phyloP scores from a whole-genome alignment of 75 land plant genomes.

The Picea sitchensis region DNA sequence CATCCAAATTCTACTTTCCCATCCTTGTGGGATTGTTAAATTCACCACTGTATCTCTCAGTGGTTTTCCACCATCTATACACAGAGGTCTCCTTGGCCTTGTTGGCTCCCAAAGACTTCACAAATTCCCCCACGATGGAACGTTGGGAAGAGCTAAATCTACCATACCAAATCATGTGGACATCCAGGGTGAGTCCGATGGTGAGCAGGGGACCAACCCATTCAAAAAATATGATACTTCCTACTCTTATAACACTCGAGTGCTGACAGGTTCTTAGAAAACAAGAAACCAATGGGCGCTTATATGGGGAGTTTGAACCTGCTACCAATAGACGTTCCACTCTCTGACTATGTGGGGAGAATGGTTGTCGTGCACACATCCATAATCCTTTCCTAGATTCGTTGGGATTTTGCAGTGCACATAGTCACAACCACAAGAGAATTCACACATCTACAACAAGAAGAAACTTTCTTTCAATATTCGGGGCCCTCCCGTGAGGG shows the following conservation, averaged over 20 bases:
- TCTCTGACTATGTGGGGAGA: no score
- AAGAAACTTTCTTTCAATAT: no score
- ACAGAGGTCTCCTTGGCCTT: not conserved
- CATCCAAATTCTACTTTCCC: constrained; percentile 17
- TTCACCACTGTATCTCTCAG: not conserved
- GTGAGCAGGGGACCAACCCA: constrained; percentile 42
- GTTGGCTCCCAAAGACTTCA: constrained; percentile 36
- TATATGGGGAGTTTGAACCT: no score
- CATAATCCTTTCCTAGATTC: no score
- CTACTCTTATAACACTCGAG: not conserved
- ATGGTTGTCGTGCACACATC: no score
- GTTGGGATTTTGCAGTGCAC: no score
- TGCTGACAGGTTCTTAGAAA: no score
- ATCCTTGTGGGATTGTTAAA: not conserved
- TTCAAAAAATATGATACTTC: not conserved
- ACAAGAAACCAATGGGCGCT: no score
- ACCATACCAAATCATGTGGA: constrained; percentile 77
- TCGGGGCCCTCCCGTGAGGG: no score
- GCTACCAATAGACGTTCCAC: no score
- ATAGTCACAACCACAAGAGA: no score
- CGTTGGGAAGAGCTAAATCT: constrained; percentile 49
- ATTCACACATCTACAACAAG: no score
- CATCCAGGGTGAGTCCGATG: constrained; percentile 14
- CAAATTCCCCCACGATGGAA: constrained; percentile 46
- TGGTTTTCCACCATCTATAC: constrained; percentile 15